Base-by-base conservation (phyloP, 2,329 filamentous ascomycete species). In the Neobulgaria alba region DNA sequence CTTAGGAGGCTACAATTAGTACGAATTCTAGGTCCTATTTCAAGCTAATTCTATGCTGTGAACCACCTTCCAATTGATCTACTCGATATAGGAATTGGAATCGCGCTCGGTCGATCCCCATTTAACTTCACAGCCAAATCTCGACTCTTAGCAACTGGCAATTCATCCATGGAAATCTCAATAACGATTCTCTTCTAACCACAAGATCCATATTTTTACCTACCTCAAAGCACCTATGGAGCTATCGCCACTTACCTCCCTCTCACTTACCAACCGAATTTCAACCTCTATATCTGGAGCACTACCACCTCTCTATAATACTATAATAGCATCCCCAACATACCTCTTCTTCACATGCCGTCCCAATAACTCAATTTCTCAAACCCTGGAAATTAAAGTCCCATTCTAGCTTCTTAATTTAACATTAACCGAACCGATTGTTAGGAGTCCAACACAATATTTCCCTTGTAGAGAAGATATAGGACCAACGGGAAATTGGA, bases 271-370 rank as follows among this genome's bases (percentile, higher is more conserved):
- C 33, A 58, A 20, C 21, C 39, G 1, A 51, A 49, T 7, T 45
- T 54, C 12, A 51, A 52, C 2, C 47, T 63, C 12, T 64, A 63
- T 35, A 45, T 61, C 34, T 64, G 61, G 61, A 44, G 63, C 33
- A 59, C 53, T 4, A 32, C 15, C 3, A 43, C 50, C 42, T 34
- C 43, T 5, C 1, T 65, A 57, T 42, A 17, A 52, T 14, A 49
- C 29, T 3, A 59, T 65, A 20, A 45, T 62, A 10, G 48, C 51
- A 2, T 65, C 61, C 1, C 59, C 63, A 1, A 41, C 60, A 21
- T 63, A 59, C 39, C 54, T 65, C 4, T 47, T 47, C 26, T 64
- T 65, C 46, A 55, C 51, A 3, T 63, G 65, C 40, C 45, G 52
- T 8, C 37, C 46, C 12, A 47, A 29, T 15, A 39, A 43, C 5